Evolutionary conservation across 352 stramenopile genomes (phyloP), one percentile per base, ranked within the genome.

Genomic region (Globisporangium carolinianum): DNA sequence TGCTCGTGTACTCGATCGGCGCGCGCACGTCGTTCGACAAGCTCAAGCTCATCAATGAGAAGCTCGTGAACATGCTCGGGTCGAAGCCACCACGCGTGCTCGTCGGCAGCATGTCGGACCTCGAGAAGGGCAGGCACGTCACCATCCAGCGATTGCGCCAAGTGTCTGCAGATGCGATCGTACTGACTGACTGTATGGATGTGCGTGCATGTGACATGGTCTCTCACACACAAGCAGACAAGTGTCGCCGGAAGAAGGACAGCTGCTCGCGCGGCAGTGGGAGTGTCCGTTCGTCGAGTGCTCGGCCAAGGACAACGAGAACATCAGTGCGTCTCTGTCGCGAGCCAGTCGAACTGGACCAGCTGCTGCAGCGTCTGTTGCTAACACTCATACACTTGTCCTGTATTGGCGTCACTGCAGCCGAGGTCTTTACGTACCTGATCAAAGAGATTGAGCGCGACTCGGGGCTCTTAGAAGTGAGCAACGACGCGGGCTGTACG

Each of bases 271-370:
- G 32, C 79, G 91, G 51, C 85, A 84, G 51, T 98, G 86, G 88
- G 76, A 92, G 55, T 93, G 96, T 36, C 95, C 95, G 2, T 98
- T 98, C 61, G 82, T 98, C 47, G 95, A 98, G 76, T 98, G 91
- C 65, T 97, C 89, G n/a, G 88, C 87, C 53, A 94, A 94, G 67
- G 77, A 90, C 72, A 93, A 91, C 61, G 80, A 91, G 62, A 96
- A 95, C 68, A 94, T 96, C 63, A 91, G 84, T 94, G 71, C 66
- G 82, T 87, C 11, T 2, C 7, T 15, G 47, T 38, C 8, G 14
- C n/a, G n/a, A n/a, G n/a, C n/a, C n/a, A n/a, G n/a, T n/a, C n/a
- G n/a, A n/a, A n/a, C n/a, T n/a, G n/a, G n/a, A n/a, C n/a, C n/a
- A n/a, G n/a, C 47, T 49, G 49, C 17, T 53, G 8, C 32, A 43